A percentile compares a stretch with the other conserved stretches of the same genome.
Conservation (phyloP, 345 rosid genomes). For the Citrus hindsii region DNA sequence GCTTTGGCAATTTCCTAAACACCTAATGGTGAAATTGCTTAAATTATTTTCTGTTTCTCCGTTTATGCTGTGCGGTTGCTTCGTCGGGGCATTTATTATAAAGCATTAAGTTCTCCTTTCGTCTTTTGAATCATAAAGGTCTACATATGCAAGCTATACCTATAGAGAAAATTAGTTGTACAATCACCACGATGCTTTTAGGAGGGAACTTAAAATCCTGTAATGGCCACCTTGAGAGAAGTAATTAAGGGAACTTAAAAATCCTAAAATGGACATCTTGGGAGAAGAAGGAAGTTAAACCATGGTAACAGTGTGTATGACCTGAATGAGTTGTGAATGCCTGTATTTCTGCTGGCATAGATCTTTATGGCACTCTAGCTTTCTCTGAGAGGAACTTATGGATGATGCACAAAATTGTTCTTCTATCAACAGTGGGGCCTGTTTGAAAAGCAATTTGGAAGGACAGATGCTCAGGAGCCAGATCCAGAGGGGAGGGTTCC, state of each 20-base stretch:
- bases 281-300: neutral
- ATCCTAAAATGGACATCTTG: neutral
- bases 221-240: neutral
- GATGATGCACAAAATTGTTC: slow-evolving; percentile 1
- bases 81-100: neutral
- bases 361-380: neutral
- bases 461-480: slow-evolving; percentile 61
- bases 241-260: neutral
- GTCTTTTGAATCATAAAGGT: neutral
- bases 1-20: neutral
- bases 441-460: slow-evolving; percentile 82
- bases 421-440: slow-evolving; percentile 67
- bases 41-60: neutral
- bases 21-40: neutral
- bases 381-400: neutral
- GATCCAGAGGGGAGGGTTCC: slow-evolving; percentile 92
- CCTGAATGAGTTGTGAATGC: neutral
- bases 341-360: neutral
- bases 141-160: neutral
- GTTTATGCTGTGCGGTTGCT: neutral
- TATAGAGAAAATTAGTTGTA: slow-evolving; percentile 4
- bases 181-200: neutral
- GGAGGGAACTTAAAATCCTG: neutral
- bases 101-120: neutral
- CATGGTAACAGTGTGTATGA: no score